A percentile compares a stretch with the other conserved stretches of the same genome.
Conservation (phyloP, 1,284 basidiomycete species). For the Trametes pubescens region DNA sequence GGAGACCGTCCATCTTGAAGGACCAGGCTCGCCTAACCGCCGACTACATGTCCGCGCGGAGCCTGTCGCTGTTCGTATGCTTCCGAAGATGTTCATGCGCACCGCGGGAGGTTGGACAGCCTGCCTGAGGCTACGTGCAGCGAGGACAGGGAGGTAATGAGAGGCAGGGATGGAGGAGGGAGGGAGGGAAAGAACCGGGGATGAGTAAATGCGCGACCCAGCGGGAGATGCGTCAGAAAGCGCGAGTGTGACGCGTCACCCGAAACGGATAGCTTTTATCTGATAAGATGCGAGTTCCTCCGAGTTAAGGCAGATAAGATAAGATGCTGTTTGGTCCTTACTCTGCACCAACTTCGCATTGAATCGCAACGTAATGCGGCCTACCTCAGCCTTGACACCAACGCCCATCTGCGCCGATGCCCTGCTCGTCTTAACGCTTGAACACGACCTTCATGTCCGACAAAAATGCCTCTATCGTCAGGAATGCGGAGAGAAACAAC, state of each 20-base stretch:
- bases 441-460: constrained; percentile 16
- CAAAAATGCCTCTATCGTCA: neutral
- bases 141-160: constrained; percentile 1
- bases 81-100: constrained; percentile 43
- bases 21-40: constrained; percentile 36
- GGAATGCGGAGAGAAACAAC: constrained; percentile 31
- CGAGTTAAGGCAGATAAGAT: constrained; percentile 8
- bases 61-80: constrained; percentile 34
- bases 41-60: constrained; percentile 41
- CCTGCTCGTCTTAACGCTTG: neutral
- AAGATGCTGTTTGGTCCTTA: neutral
- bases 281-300: constrained; percentile 21
- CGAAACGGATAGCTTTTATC: constrained; percentile 16
- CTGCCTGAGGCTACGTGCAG: constrained; percentile 26
- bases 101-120: constrained; percentile 8
- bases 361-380: no score
- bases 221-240: constrained; percentile 22
- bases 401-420: neutral
- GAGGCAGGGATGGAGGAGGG: neutral
- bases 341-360: no score
- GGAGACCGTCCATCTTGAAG: constrained; percentile 30
- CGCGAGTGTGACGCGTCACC: constrained; percentile 33
- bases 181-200: constrained; percentile 9
- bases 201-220: constrained; percentile 23
- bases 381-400: neutral